Evolutionary conservation across 2,329 filamentous ascomycete genomes (phyloP), one percentile per base, ranked within the genome.

Genomic region (Aureobasidium sp.): DNA sequence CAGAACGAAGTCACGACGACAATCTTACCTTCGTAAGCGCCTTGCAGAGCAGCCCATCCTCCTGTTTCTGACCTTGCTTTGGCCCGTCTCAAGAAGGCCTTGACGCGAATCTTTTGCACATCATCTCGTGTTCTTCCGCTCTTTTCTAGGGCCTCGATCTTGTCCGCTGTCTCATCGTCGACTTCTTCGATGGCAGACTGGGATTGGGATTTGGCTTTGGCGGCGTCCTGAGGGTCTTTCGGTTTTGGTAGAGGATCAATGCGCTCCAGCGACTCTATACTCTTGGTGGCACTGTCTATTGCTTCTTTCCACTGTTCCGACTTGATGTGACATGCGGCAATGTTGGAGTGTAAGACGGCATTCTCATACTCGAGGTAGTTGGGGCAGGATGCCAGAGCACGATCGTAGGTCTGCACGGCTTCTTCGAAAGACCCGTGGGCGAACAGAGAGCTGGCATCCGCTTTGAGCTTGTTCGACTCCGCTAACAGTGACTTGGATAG

Each of bases 271-370:
- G 83, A 81, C 12, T 92, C 87, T 0, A 97, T 72, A 1, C 90
- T 87, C 12, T 83, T 80, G 0, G 86, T 89, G 0, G 92, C 91
- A 11, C 84, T 82, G 53, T 87, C 86, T 47, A 91, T 82, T 11
- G 91, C 90, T 34, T 90, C 86, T 67, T 92, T 91, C 90, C 91
- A 97, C 64, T 93, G 87, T 64, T 86, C 81, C 3, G 95, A 79
- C 72, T 95, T 95, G 61, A 97, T 74, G 69, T 96, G 85, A 71
- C 91, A 96, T 11, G 92, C 93, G 1, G 93, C 84, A 67, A 97
- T 87, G 77, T 97, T 97, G 72, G 89, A 91, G 63, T 87, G 85
- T 6, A 97, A 80, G 11, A 97, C 90, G 29, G 92, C 91, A 65
- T 93, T 81, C 68, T 96, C 91, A 76, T 90, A 96, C 72, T 93